These are phyloP conservation scores for Candida ovalis DNA, from an alignment of 805 yeast species.

Conservation along the genomic window DNA sequence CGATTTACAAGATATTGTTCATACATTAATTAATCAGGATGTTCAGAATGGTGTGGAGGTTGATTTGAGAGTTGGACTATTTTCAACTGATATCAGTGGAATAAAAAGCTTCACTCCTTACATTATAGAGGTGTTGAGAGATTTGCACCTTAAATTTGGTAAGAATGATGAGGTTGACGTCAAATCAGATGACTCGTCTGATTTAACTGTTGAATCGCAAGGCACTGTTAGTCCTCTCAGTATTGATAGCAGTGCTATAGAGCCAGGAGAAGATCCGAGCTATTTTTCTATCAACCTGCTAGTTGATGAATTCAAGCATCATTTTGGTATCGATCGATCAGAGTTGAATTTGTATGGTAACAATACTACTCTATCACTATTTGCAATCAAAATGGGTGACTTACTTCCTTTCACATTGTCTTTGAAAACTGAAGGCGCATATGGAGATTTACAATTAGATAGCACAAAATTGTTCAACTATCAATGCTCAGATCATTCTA, in stretches of 20 bases:
- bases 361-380: constrained; percentile 12
- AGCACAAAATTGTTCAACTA: constrained; percentile 12
- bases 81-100: constrained; percentile 12
- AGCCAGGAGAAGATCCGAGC: constrained; percentile 6
- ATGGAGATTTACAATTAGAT: constrained; percentile 5
- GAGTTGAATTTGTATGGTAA: constrained; percentile 17
- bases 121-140: constrained; percentile 5
- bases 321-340: constrained; percentile 22
- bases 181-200: background rate
- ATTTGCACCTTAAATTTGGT: background rate
- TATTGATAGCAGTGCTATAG: background rate
- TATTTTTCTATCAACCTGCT: constrained; percentile 18
- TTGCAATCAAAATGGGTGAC: constrained; percentile 14
- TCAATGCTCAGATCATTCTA: constrained; percentile 8
- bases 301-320: constrained; percentile 18
- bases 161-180: background rate
- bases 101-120: constrained; percentile 2
- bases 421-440: constrained; percentile 3
- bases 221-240: background rate
- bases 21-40: constrained; percentile 9
- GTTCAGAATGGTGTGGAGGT: constrained; percentile 22
- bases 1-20: constrained; percentile 14
- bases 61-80: constrained; percentile 14
- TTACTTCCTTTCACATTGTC: constrained; percentile 22
- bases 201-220: background rate